A percentile compares a stretch with the other conserved stretches of the same genome.
Evolutionary conservation across 257 asterid species (phyloP).

Genomic region (Avicennia marina): DNA sequence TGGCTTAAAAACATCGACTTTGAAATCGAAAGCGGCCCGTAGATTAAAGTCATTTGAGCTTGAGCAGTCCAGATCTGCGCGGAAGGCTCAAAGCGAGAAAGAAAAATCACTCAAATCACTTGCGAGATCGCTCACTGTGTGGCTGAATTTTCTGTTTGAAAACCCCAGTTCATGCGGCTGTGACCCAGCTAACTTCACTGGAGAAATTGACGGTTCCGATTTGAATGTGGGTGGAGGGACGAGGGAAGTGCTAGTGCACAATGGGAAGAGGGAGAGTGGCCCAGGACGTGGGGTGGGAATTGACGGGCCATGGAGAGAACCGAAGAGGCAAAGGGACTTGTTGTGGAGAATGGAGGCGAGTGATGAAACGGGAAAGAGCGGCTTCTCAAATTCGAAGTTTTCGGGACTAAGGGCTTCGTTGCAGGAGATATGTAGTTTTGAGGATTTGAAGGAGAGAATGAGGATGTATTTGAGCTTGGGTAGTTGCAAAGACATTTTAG

Average conservation of each 20-base stretch:
- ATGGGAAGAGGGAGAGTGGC: conserved; percentile 74
- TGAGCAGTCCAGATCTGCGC: conserved; percentile 80
- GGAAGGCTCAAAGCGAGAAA: conserved; percentile 60
- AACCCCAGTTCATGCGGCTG: conserved; percentile 86
- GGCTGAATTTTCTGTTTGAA: conserved; percentile 86
- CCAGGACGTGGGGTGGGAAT: conserved; percentile 49
- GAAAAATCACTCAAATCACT: conserved; percentile 65
- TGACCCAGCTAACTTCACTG: conserved; percentile 46
- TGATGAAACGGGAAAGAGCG: conserved; percentile 27
- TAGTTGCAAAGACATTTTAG: conserved; percentile 63
- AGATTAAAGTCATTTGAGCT: conserved; percentile 71
- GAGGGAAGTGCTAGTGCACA: conserved; percentile 19
- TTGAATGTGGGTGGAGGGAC: conserved; percentile 21
- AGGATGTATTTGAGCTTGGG: conserved; percentile 65
- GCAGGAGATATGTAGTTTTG: conserved; percentile 82
- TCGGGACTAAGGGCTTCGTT: conserved; percentile 54
- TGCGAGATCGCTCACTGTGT: conserved; percentile 74
- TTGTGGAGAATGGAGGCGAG: conserved; percentile 40
- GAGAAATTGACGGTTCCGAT: conserved; percentile 42
- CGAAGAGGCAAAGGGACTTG: conserved; percentile 73
- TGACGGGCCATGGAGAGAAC: conserved; percentile 81
- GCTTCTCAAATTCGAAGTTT: conserved; percentile 32
- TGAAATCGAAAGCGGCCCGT: conserved; percentile 56
- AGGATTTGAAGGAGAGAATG: conserved; percentile 88
- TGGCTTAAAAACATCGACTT: conserved; percentile 32